A percentile compares a stretch with the other conserved stretches of the same genome.
Evolutionary conservation across 108 stramenopile genomes (phyloP).

Genomic region (Skeletonema tropicum): DNA sequence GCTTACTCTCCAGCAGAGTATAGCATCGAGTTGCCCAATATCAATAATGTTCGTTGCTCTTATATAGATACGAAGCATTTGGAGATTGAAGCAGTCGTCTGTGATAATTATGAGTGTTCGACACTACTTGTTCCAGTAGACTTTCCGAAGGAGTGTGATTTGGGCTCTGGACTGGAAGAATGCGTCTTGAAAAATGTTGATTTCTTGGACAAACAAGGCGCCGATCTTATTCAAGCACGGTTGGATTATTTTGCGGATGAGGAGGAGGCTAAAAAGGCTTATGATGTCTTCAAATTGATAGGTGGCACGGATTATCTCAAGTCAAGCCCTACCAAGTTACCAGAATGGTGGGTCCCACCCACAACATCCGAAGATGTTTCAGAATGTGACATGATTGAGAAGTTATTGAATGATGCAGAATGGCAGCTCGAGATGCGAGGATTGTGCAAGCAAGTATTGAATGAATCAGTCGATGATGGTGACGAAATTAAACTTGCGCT

Average conservation of each 20-base stretch:
- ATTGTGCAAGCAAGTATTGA: not conserved
- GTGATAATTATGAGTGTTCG: conserved; percentile 28
- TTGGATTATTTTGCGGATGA: not conserved
- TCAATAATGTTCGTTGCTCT: conserved; percentile 19
- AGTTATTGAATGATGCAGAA: conserved; percentile 22
- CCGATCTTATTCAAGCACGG: not conserved
- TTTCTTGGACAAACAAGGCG: not conserved
- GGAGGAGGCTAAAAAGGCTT: conserved; percentile 6
- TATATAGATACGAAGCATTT: conserved; percentile 8
- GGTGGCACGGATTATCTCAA: not conserved
- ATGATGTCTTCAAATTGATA: conserved; percentile 7
- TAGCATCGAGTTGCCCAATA: conserved; percentile 6
- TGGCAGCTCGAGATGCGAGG: conserved; percentile 8
- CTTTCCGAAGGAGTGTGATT: conserved; percentile 22
- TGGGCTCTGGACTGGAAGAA: conserved; percentile 5
- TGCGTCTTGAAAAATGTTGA: conserved; percentile 14
- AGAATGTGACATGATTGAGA: conserved; percentile 15
- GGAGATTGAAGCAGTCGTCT: conserved; percentile 31
- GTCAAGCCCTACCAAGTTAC: not conserved
- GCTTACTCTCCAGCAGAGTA: conserved; percentile 21
- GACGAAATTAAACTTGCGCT: not conserved
- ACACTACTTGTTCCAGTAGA: conserved; percentile 26
- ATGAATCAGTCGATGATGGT: not conserved
- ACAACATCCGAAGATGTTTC: not conserved
- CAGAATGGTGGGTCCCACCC: conserved; percentile 28